Percentiles rank a stretch among this genome's conserved stretches.
These are phyloP conservation scores for Citrus sp. DNA, from an alignment of 345 rosid genomes.

Conservation along the genomic window DNA sequence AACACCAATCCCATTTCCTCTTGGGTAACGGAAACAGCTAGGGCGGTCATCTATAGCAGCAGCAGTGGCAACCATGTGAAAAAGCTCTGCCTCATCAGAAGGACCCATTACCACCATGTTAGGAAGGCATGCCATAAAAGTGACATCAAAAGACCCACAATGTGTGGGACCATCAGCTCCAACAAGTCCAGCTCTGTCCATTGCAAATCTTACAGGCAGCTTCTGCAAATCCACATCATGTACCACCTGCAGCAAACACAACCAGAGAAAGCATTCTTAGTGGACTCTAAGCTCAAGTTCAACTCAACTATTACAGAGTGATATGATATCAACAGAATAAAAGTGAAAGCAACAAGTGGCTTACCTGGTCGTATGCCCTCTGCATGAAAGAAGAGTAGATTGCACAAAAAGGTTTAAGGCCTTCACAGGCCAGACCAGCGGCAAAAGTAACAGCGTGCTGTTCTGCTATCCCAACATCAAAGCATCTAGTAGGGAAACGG, in stretches of 20 bases:
- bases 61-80: conserved; percentile 96
- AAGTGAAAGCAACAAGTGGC: conserved; percentile 6
- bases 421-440: conserved; percentile 97
- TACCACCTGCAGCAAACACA: conserved; percentile 57
- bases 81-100: conserved; percentile 95
- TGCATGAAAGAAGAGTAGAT: conserved; percentile 96
- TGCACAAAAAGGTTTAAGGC: conserved; percentile 90
- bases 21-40: conserved; percentile 92
- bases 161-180: conserved; percentile 99
- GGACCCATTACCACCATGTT: conserved; percentile 99
- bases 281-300: neutral
- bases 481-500: conserved; percentile 83
- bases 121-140: conserved; percentile 98
- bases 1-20: conserved; percentile 91
- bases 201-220: conserved; percentile 92
- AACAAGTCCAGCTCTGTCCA: conserved; percentile 97
- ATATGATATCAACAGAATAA: neutral
- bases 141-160: conserved; percentile 92
- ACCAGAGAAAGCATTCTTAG: neutral
- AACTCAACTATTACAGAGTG: neutral
- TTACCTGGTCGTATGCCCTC: conserved; percentile 97
- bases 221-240: conserved; percentile 98
- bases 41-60: conserved; percentile 89
- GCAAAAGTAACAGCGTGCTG: conserved; percentile 99
- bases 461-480: conserved; percentile 96